Base-by-base conservation (phyloP, 2,329 filamentous ascomycete species). In the Aspergillus sp. region DNA sequence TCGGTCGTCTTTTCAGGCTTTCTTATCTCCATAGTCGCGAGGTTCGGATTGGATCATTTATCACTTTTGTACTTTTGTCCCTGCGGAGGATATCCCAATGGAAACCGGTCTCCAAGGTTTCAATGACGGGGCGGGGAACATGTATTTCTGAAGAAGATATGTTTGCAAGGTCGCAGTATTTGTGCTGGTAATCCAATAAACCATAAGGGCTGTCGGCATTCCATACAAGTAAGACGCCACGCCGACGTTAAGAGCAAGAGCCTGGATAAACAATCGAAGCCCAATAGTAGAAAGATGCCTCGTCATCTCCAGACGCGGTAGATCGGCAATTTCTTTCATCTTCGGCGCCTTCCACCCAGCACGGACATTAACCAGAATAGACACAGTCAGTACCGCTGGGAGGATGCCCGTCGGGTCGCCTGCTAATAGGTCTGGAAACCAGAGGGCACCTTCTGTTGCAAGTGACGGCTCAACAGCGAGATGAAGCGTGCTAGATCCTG, bases 401-500 rank as follows among this genome's bases (percentile, higher is more conserved):
- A 86, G 73, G 2, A 76, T 62, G 2, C 79, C 71, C 3, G 77
- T 78, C 0, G 83, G 77, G 63, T 88, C 85, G 8, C 82, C 72
- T 0, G 76, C 65, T 5, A 83, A 72, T 14, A 88, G 77, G 66
- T 87, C 77, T 1, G 80, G 77, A 56, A 86, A 86, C 85, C 85
- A 88, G 2, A 85, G 73, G 3, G 80, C 77, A n/a, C 85, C 85
- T 71, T 86, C 85, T 7, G 68, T 77, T 5, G 79, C 77, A 15
- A 88, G 71, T 4, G 79, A 77, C 3, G 79, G 78, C 62, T 85
- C 81, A 33, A 80, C 45, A 3, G 66, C 58, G 9, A 67, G 45
- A 55, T 64, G 65, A 23, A 74, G 58, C 39, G 69, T 52, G 12
- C 60, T 55, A 45, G 63, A 47, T 15, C 53, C 49, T 8, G 55